Conservation (phyloP, 306 rosid species). For the Prunus fruticosa region DNA sequence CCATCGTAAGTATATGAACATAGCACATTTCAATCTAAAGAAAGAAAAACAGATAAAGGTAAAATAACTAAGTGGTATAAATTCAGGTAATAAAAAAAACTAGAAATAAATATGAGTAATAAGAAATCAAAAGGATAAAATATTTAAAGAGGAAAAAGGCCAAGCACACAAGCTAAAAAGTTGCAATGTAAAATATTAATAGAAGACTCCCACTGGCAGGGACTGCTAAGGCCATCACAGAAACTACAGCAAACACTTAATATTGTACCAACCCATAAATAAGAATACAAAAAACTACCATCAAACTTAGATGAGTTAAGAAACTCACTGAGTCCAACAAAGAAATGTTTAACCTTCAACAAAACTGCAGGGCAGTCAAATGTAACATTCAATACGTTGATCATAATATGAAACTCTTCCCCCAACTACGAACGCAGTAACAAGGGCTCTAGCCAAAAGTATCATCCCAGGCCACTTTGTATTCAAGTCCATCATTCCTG, state of each 20-base stretch:
- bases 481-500: slow-evolving; percentile 42
- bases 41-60: background rate
- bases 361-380: slow-evolving; percentile 33
- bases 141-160: background rate
- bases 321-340: slow-evolving; percentile 38
- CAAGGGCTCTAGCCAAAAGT: slow-evolving; percentile 6
- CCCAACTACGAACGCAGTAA: slow-evolving; percentile 16
- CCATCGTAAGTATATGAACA: slow-evolving; percentile 29
- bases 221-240: slow-evolving; percentile 9
- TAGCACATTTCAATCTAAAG: slow-evolving; percentile 10
- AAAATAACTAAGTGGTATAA: background rate
- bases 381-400: slow-evolving; percentile 33
- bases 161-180: slow-evolving; percentile 13
- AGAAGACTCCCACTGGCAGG: slow-evolving; percentile 8
- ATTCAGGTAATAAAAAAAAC: background rate
- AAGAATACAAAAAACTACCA: slow-evolving; percentile 32
- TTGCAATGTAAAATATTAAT: background rate
- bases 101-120: background rate
- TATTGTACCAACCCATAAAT: slow-evolving; percentile 15
- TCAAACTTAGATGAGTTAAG: slow-evolving; percentile 26
- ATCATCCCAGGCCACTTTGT: background rate
- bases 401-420: slow-evolving; percentile 21
- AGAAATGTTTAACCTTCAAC: slow-evolving; percentile 44
- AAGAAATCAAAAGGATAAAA: background rate
- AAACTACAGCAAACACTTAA: slow-evolving; percentile 19